A percentile compares a stretch with the other conserved stretches of the same genome.
These are phyloP conservation scores for Rauvolfia tetraphylla DNA, from an alignment of 257 asterid species.

Conservation along the genomic window DNA sequence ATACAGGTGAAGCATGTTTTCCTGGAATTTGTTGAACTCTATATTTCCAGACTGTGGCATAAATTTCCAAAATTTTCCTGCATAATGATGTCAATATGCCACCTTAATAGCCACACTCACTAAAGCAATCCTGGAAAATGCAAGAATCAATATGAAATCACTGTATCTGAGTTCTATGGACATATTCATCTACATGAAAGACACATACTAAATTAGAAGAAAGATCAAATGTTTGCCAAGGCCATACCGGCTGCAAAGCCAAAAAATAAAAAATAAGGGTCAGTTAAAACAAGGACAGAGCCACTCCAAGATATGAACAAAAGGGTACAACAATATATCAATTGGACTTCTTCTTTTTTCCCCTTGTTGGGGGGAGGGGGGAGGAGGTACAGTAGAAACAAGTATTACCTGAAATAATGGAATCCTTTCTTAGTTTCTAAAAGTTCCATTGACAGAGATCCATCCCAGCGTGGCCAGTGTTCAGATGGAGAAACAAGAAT, in stretches of 20 bases:
- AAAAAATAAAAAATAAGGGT: not conserved
- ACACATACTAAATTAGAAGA: not conserved
- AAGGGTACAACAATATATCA: not conserved
- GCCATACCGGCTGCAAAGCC: not conserved
- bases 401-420: slow-evolving; percentile 64
- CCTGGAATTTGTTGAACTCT: not conserved
- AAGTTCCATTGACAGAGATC: slow-evolving; percentile 84
- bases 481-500: slow-evolving; percentile 79
- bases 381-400: not conserved
- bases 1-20: not conserved
- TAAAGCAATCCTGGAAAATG: not conserved
- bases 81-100: not conserved
- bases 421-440: slow-evolving; percentile 59
- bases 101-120: not conserved
- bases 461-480: slow-evolving; percentile 98
- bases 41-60: not conserved
- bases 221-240: not conserved
- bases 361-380: not conserved
- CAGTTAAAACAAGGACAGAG: not conserved
- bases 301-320: not conserved
- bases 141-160: not conserved
- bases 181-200: not conserved
- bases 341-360: not conserved
- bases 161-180: not conserved
- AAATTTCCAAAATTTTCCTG: not conserved